A percentile compares a stretch with the other conserved stretches of the same genome.
Evolutionary conservation across 306 rosid species (phyloP).

Genomic region (Hippophae tibetana): DNA sequence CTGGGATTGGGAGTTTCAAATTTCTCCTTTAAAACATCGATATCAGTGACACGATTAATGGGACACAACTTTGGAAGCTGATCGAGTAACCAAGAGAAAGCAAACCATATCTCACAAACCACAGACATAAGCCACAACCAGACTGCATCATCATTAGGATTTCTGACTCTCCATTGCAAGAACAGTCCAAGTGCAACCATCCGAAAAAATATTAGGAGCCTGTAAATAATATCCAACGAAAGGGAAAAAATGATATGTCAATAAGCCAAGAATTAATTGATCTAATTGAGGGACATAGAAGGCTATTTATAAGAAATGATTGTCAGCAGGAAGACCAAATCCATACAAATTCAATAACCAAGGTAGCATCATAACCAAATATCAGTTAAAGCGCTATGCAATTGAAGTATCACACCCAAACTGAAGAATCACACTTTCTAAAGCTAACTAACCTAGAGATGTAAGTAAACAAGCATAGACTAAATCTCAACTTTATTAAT

Average conservation of each 20-base stretch:
- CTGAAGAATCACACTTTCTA: too few species aligned
- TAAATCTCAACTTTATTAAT: too few species aligned
- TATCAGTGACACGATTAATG: constrained; percentile 43
- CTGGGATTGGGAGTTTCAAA: constrained; percentile 54
- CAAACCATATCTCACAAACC: constrained; percentile 80
- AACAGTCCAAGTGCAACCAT: constrained; percentile 48
- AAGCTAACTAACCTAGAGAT: too few species aligned
- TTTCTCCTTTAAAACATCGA: constrained; percentile 50
- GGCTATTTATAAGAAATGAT: too few species aligned
- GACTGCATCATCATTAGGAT: constrained; percentile 64
- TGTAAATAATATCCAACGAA: constrained; percentile 20
- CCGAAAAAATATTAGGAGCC: constrained; percentile 49
- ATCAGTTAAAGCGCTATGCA: too few species aligned
- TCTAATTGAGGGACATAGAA: too few species aligned
- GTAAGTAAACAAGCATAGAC: too few species aligned
- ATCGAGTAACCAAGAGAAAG: constrained; percentile 78
- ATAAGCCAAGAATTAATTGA: not conserved
- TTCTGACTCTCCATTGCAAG: constrained; percentile 45
- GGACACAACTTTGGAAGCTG: constrained; percentile 84
- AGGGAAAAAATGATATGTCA: constrained; percentile 1
- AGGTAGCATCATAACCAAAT: too few species aligned
- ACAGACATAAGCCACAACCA: constrained; percentile 83
- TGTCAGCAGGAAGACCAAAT: too few species aligned
- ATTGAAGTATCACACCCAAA: too few species aligned
- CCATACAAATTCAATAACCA: too few species aligned